Evolutionary conservation across 768 basidiomycete species (phyloP), one percentile per base, ranked within the genome.

Genomic region (Russula virescens): DNA sequence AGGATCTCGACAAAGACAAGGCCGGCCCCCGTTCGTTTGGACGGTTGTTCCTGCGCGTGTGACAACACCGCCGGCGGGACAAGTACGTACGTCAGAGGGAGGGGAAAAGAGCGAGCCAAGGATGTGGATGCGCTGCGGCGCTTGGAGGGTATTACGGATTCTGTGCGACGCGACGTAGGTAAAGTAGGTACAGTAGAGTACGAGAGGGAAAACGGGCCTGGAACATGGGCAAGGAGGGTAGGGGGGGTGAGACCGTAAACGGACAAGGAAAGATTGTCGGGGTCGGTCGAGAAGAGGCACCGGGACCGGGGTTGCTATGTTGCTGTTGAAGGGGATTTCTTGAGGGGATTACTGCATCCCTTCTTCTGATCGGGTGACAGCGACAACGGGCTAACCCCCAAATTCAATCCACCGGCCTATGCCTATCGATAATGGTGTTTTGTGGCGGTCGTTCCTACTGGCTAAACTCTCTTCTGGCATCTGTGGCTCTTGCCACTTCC

Each of bases 201-300:
- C n/a, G 31, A 31, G 8, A 3, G 3, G 34, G 61, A 42, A 42
- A 40, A 5, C 5, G 49, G 62, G 62, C 62, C 62, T 63, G 58
- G 62, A 59, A 50, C 51, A 54, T 63, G 62, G 62, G 46, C 59
- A 42, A 46, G 9, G 35, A 26, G 56, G 31, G 31, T 31, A 4
- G 43, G 28, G 57, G 25, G 58, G 58, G 63, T 58, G 58, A 35
- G 45, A 26, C 63, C 63, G 43, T 35, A 64, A 60, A 60, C 47
- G 58, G 63, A 60, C 58, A 64, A 55, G 47, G 63, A 55, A 46
- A 55, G 63, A 64, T 64, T 64, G 63, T 64, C 63, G 63, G 58
- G 31, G 38, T n/a, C n/a, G 10, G 47, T 54, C 58, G 58, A 46
- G 47, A 38, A 48, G 48, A 52, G 49, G 61, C 34, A 53, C 62